These are phyloP conservation scores for Beta corolliflora DNA, from an alignment of 179 eudicot species.

Conservation along the genomic window DNA sequence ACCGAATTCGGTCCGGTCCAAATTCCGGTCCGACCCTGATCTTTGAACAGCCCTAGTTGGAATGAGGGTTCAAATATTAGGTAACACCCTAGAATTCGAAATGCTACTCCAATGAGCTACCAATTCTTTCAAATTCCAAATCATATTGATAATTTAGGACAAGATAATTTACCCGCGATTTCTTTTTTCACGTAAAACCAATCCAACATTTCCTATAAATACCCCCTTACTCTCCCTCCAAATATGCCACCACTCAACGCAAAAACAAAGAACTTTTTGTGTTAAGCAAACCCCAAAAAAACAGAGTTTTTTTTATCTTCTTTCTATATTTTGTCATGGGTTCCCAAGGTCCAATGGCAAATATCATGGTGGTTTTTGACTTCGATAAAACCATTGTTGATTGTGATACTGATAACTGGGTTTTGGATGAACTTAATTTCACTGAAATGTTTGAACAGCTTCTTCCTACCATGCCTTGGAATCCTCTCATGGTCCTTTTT, in stretches of 20 bases:
- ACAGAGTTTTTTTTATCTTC: background rate
- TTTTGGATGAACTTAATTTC: slow-evolving; percentile 54
- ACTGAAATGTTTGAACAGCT: slow-evolving; percentile 61
- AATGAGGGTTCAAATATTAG: too few species aligned
- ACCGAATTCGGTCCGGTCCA: too few species aligned
- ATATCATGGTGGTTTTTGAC: slow-evolving; percentile 58
- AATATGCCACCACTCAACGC: background rate
- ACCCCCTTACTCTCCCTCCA: slow-evolving; percentile 14
- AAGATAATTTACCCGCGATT: background rate
- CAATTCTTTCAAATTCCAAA: too few species aligned
- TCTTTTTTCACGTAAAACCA: background rate
- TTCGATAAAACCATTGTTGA: slow-evolving; percentile 78
- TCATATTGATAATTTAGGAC: too few species aligned
- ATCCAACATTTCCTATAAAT: slow-evolving; percentile 14
- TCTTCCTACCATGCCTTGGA: slow-evolving; percentile 73
- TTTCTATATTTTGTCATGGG: background rate
- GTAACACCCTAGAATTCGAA: too few species aligned
- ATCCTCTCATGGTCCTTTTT: slow-evolving; percentile 53
- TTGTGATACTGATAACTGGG: slow-evolving; percentile 72
- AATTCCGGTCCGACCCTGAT: too few species aligned
- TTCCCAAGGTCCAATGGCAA: slow-evolving; percentile 34
- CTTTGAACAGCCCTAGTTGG: too few species aligned
- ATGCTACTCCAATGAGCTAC: too few species aligned
- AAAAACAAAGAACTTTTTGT: background rate
- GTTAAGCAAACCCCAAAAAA: background rate